These are phyloP conservation scores for Neurospora tetrasperma DNA, from an alignment of 495 filamentous ascomycete species.

Conservation along the genomic window DNA sequence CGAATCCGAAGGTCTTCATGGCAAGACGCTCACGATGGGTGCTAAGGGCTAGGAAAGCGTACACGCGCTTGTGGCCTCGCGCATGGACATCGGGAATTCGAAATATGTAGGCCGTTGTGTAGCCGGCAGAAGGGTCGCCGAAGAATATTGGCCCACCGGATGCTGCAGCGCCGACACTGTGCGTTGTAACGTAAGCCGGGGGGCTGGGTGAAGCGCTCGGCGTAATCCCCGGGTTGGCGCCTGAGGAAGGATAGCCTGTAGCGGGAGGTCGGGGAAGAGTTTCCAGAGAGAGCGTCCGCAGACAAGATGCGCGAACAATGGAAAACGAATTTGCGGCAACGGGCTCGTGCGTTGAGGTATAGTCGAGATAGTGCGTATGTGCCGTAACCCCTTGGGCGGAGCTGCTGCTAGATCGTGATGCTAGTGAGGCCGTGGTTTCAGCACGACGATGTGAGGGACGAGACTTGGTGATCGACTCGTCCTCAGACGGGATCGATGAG, in stretches of 20 bases:
- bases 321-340: conserved; percentile 68
- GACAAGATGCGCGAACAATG: conserved; percentile 70
- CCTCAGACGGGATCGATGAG: conserved; percentile 36
- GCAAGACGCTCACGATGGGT: conserved; percentile 62
- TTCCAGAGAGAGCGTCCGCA: conserved; percentile 80
- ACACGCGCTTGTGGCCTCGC: conserved; percentile 74
- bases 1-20: conserved; percentile 61
- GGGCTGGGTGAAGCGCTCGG: conserved; percentile 25
- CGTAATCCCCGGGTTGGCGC: conserved; percentile 21
- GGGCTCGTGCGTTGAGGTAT: conserved; percentile 75
- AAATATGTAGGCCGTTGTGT: conserved; percentile 89
- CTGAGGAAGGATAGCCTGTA: conserved; percentile 15
- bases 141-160: conserved; percentile 73
- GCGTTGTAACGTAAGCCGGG: conserved; percentile 42
- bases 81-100: conserved; percentile 81
- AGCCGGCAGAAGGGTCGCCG: conserved; percentile 69
- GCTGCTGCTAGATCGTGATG: conserved; percentile 36
- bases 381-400: conserved; percentile 42
- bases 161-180: conserved; percentile 27
- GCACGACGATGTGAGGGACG: conserved; percentile 20
- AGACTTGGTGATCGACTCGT: conserved; percentile 19
- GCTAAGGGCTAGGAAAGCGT: conserved; percentile 75
- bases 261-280: conserved; percentile 58
- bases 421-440: conserved; percentile 18
- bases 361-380: conserved; percentile 77